Evolutionary conservation across 129 eudicot species (phyloP).

Genomic region (Artemisia argyi): DNA sequence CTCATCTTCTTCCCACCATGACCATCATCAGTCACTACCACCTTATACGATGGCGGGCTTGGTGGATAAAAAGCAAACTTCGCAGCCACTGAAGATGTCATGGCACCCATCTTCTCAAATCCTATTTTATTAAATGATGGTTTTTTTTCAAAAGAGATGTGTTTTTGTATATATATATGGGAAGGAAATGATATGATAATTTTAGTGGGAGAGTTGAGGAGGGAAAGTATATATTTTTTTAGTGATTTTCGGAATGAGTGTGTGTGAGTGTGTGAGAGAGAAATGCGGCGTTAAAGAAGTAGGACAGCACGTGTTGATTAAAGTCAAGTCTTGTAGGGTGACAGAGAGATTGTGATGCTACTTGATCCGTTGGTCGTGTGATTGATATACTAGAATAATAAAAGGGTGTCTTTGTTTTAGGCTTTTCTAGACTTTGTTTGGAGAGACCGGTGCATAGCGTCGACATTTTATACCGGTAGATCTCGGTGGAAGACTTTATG

Average conservation of each 20-base stretch:
- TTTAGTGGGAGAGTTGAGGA: background rate
- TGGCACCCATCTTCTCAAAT: conserved; percentile 64
- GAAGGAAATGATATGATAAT: background rate
- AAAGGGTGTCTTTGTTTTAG: no score
- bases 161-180: no score
- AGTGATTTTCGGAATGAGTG: background rate
- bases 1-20: conserved; percentile 31
- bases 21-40: conserved; percentile 54
- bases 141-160: background rate
- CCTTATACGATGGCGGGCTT: conserved; percentile 81
- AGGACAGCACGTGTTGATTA: background rate
- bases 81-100: conserved; percentile 96
- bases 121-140: background rate
- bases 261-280: background rate
- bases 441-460: no score
- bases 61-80: conserved; percentile 97
- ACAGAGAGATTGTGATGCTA: background rate
- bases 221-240: background rate
- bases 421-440: no score
- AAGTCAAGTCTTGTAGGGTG: background rate
- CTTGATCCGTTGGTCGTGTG: no score
- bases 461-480: no score
- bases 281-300: background rate
- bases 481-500: no score
- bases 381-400: no score